Percentiles rank a stretch among this genome's conserved stretches.
These are phyloP conservation scores for Candida khao-thaluensis DNA, from an alignment of 805 yeast species.

Conservation along the genomic window DNA sequence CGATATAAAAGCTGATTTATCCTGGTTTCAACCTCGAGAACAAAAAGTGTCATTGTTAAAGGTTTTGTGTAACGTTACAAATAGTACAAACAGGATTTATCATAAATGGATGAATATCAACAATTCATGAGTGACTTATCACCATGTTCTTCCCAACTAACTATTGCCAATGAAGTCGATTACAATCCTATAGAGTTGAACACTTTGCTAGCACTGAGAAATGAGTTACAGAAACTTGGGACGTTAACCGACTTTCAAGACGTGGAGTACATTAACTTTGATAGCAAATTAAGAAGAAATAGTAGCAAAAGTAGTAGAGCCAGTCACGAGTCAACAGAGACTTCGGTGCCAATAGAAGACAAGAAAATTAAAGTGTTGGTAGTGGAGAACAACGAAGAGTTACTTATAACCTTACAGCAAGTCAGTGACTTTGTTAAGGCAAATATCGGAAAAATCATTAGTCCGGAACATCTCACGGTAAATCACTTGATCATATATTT, in stretches of 20 bases:
- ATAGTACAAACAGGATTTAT: too few relatives aligned
- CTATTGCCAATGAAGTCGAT: conserved; percentile 8
- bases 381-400: conserved; percentile 1
- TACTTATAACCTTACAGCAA: background rate
- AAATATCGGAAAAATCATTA: background rate
- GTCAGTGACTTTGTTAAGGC: background rate
- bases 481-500: conserved; percentile 14
- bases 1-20: too few relatives aligned
- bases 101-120: conserved; percentile 7
- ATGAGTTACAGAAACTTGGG: conserved; percentile 14
- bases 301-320: background rate
- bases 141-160: conserved; percentile 14
- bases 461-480: conserved; percentile 2
- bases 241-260: conserved; percentile 13
- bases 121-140: conserved; percentile 8
- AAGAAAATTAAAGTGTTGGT: background rate
- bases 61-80: too few relatives aligned
- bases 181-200: conserved; percentile 13
- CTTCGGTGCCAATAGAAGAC: background rate
- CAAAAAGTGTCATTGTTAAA: too few relatives aligned
- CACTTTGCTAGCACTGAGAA: conserved; percentile 10
- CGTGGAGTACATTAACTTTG: background rate
- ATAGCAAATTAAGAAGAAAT: background rate
- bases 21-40: too few relatives aligned
- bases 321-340: background rate